phyloP scores from a whole-genome alignment of 805 yeast genomes.

The Cyberlindnera amylophila region DNA sequence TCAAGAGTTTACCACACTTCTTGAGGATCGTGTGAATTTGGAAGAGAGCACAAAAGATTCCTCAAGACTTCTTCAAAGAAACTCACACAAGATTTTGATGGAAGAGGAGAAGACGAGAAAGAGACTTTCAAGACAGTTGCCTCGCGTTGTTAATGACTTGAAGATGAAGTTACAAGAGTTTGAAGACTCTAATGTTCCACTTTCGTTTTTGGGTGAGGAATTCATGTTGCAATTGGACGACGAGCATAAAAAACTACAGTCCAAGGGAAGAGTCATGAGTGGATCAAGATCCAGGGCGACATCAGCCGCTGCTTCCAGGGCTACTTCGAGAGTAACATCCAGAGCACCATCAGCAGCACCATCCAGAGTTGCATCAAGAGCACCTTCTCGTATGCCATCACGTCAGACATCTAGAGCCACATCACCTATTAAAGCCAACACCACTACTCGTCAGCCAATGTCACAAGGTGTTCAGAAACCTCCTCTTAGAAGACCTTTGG shows the following conservation, averaged over 20 bases:
- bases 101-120: slow-evolving; percentile 78
- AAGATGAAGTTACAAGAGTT: slow-evolving; percentile 44
- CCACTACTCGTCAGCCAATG: slow-evolving; percentile 6
- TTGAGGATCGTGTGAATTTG: slow-evolving; percentile 57
- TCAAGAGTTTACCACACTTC: slow-evolving; percentile 49
- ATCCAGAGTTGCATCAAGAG: slow-evolving; percentile 13
- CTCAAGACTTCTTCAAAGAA: slow-evolving; percentile 67
- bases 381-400: slow-evolving; percentile 15
- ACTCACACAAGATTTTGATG: slow-evolving; percentile 72
- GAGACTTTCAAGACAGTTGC: slow-evolving; percentile 62
- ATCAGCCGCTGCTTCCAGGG: slow-evolving; percentile 21
- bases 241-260: slow-evolving; percentile 18
- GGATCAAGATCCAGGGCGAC: slow-evolving; percentile 14
- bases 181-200: slow-evolving; percentile 39
- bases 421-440: slow-evolving; percentile 18
- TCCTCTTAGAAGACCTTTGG: slow-evolving; percentile 13
- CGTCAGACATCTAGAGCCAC: slow-evolving; percentile 11
- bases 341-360: slow-evolving; percentile 19
- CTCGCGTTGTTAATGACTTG: slow-evolving; percentile 53
- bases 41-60: slow-evolving; percentile 76
- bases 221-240: slow-evolving; percentile 31
- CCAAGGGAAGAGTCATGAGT: slow-evolving; percentile 19
- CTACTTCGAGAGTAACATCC: slow-evolving; percentile 12
- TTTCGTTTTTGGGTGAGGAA: slow-evolving; percentile 26
- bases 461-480: slow-evolving; percentile 23